Conservation (phyloP, 2,329 filamentous ascomycete genomes). For the Xylariales sp. region DNA sequence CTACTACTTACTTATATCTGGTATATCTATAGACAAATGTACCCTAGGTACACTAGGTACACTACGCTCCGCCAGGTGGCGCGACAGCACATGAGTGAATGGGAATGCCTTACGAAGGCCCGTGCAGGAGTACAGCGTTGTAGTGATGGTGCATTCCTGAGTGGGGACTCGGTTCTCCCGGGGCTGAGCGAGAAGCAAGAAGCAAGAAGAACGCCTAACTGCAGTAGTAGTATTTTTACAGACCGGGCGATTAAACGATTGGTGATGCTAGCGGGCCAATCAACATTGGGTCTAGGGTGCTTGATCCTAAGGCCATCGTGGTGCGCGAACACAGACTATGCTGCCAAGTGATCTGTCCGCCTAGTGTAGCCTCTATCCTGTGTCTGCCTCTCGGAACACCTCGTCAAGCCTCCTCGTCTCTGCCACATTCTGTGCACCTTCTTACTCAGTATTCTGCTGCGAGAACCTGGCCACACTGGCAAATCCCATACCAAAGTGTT, state of each 20-base stretch:
- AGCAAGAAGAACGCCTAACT: constrained; percentile 43
- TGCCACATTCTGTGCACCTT: constrained; percentile 39
- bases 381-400: constrained; percentile 44
- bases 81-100: constrained; percentile 16
- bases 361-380: constrained; percentile 27
- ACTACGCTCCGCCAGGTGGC: not conserved
- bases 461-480: constrained; percentile 19
- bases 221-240: constrained; percentile 3
- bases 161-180: constrained; percentile 41
- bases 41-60: not conserved
- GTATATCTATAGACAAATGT: no score
- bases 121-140: constrained; percentile 19
- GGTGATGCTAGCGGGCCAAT: constrained; percentile 33
- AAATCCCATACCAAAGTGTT: constrained; percentile 24
- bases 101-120: constrained; percentile 37
- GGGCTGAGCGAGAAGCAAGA: constrained; percentile 41
- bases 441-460: constrained; percentile 13
- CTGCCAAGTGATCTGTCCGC: constrained; percentile 38
- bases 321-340: constrained; percentile 33
- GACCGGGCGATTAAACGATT: constrained; percentile 38
- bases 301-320: constrained; percentile 18
- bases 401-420: constrained; percentile 40
- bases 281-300: constrained; percentile 16
- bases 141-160: constrained; percentile 21
- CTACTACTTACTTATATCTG: not conserved